Base-by-base conservation (phyloP, 1,139 yeast species). In the Candida sp. region DNA sequence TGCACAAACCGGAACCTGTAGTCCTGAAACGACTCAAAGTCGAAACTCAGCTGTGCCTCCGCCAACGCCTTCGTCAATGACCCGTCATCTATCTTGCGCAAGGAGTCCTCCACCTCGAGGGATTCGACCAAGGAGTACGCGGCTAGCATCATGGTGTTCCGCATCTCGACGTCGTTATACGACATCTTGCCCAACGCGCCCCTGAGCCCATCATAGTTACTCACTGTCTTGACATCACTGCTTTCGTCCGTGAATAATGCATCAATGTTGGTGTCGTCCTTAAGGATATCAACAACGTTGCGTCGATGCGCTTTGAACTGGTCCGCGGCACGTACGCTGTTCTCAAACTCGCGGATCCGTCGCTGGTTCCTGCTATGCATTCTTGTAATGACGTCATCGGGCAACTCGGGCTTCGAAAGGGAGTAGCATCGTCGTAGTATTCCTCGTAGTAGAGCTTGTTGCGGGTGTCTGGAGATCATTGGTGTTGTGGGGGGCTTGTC, bases 81-180 rank as follows among this genome's bases (percentile, higher is more conserved):
- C 4, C 42, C 50, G 42, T 50, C 45, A 6, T 38, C 41, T 61
- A 30, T 48, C 46, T 50, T 61, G 54, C 34, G 46, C 27, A 48
- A 43, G 51, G 68, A 68, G 38, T 69, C 46, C 47, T 72, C 73
- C 8, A 67, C 63, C 33, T 69, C 48, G 1, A 69, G 49, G 2
- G 68, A 50, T 47, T 66, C 69, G 17, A 70, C 43, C 17, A 58
- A 30, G 8, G 49, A 52, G n/a, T 42, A 49, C 23, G 51, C 45
- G 2, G 68, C 49, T 3, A 65, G 51, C 49, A 58, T 51, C 3
- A 70, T 53, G 2, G 69, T 56, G 35, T 62, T 62, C 46, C 60
- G 58, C 43, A 67, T 61, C 23, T 63, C 63, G 2, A 61, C 45
- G 17, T 58, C 57, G 44, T 52, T 50, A 45, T 66, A 65, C 3